Evolutionary conservation across 2,329 filamentous ascomycete species (phyloP), one percentile per base, ranked within the genome.

Genomic region (Scedosporium apiospermum): DNA sequence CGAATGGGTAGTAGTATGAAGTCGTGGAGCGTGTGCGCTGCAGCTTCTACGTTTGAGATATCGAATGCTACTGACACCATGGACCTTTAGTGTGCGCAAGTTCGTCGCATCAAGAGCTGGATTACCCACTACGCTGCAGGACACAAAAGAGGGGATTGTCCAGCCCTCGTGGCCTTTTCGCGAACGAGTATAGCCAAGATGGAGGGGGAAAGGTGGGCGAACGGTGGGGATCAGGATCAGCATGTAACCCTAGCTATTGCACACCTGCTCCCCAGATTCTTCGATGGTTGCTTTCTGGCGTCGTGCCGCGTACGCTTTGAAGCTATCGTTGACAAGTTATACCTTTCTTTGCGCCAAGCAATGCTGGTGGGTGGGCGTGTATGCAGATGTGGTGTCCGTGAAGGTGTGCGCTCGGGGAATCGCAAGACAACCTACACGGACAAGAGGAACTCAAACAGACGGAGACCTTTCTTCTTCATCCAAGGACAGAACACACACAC

Each of bases 211-310:
- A 6, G 34, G 34, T 38, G 18, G 51, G 23, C 51, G 23, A 55
- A 23, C 51, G 18, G 51, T 27, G 51, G 51, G 18, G 51, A 55
- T 55, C 21, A 16, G 18, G 51, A 55, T 55, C 51, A 26, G 51
- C 51, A 55, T 55, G 51, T 55, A 55, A 55, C 51, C 12, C 23
- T 55, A 55, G 51, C 23, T 10, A 55, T 55, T 55, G 18, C 23
- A 23, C 51, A 55, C 51, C 51, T 55, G 51, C 51, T 55, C 51
- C 51, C 51, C 51, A 27, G 51, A 55, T 55, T 55, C 51, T 55
- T 18, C 44, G 21, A 49, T 21, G 44, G 34, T 38, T 38, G 34
- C 34, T 38, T 38, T 38, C 34, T 38, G 44, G 44, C 44, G 44
- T 49, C 7, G 44, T 49, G 18, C 12, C n/a, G 12, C 21, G 51